Base-by-base conservation (phyloP, 2,329 filamentous ascomycete genomes). In the Onygenales sp. region DNA sequence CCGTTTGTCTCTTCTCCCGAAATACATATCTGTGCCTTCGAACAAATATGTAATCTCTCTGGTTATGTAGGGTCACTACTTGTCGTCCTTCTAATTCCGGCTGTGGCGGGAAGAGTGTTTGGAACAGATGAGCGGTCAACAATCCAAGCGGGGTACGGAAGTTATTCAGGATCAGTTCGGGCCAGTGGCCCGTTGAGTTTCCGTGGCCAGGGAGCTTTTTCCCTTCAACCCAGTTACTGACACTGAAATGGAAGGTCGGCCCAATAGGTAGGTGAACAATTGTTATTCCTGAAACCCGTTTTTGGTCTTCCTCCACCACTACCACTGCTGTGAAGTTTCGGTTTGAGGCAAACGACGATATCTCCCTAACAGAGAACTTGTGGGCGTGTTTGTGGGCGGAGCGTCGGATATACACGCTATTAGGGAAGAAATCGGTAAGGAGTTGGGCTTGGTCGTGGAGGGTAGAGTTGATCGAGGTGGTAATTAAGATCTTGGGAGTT, bases 11-110 rank as follows among this genome's bases (percentile, higher is more conserved):
- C 75, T 93, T 95, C 55, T 97, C 89, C 11, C 93, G 81, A 74
- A 98, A 96, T 1, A 95, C 81, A 65, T 98, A 98, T 46, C 93
- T 79, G 70, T 97, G 91, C 39, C 91, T 78, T 4, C 93, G 80
- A 50, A 97, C 79, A 68, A 98, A 98, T 62, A 97, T 93, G 70
- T 92, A 97, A 70, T 97, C 92, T 58, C 92, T 85, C 74, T 95
- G 91, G 62, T 96, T 96, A 70, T 96, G 90, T 51, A 96, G 73
- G 0, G 92, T 96, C 7, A 96, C 83, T 1, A 96, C 91, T 65
- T 96, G 91, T 27, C 92, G 78, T 4, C 92, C 92, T 60, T 86
- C 79, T 5, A 97, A 76, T 62, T 97, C 88, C 0, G 93, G 92
- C 43, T 83, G 81, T 0, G 85, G 81, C 0, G 92, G 93, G 70